Percentiles rank a stretch among this genome's conserved stretches.
Conservation (phyloP, 192 early-diverging fungal species). For the Neocallimastix lanati region DNA sequence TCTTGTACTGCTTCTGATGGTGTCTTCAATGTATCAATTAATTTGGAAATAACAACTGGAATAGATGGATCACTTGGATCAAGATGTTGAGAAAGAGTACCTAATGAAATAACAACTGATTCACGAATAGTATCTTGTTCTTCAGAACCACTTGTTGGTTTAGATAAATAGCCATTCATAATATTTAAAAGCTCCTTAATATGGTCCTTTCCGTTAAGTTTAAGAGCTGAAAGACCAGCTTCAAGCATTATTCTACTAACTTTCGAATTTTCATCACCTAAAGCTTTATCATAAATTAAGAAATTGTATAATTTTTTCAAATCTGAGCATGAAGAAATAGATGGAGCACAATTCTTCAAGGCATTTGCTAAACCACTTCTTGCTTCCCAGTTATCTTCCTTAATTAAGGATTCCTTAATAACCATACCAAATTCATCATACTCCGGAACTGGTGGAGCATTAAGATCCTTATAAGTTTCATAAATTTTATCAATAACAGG, state of each 20-base stretch:
- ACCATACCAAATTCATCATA: constrained; percentile 83
- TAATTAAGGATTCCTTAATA: constrained; percentile 63
- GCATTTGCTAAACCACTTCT: constrained; percentile 68
- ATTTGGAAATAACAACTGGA: constrained; percentile 59
- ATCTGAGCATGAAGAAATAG: constrained; percentile 22
- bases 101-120: constrained; percentile 78
- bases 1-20: constrained; percentile 89
- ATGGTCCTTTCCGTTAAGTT: constrained; percentile 45
- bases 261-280: constrained; percentile 61
- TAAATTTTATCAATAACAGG: constrained; percentile 41
- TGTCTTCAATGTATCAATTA: constrained; percentile 76
- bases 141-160: constrained; percentile 47
- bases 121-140: constrained; percentile 77
- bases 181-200: constrained; percentile 48
- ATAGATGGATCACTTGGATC: constrained; percentile 53
- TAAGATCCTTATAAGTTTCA: constrained; percentile 33
- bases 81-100: constrained; percentile 76
- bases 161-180: constrained; percentile 59
- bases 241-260: constrained; percentile 73
- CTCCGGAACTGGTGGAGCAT: constrained; percentile 57
- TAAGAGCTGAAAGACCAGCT: constrained; percentile 61
- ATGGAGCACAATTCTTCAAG: constrained; percentile 44
- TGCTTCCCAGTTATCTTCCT: constrained; percentile 57
- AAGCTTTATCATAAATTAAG: constrained; percentile 60
- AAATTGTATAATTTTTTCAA: constrained; percentile 48